Evolutionary conservation across 1,284 basidiomycete genomes (phyloP).

Genomic region (Xanthoconium separans): DNA sequence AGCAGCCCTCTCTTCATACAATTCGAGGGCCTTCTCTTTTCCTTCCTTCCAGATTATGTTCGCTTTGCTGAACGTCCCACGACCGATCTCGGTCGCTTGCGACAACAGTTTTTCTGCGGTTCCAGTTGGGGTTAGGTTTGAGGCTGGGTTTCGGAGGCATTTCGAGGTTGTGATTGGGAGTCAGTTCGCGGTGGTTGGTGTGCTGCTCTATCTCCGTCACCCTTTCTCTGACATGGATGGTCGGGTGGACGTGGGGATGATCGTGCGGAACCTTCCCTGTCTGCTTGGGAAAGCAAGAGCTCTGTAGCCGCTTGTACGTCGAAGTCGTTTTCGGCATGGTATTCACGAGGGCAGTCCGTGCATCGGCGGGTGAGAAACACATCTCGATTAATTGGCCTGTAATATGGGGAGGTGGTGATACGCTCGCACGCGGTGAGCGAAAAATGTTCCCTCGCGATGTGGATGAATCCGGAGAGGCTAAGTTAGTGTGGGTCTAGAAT

Average conservation of each 20-base stretch:
- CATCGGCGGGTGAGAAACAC: conserved; percentile 84
- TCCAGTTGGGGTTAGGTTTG: conserved; percentile 27
- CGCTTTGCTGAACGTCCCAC: conserved; percentile 81
- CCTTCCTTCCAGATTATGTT: conserved; percentile 86
- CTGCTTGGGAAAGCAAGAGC: conserved; percentile 53
- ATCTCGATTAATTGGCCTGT: conserved; percentile 90
- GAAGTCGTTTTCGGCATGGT: conserved; percentile 53
- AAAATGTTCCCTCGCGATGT: conserved; percentile 1
- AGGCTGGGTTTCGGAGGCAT: not conserved
- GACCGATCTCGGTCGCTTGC: conserved; percentile 86
- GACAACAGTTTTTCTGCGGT: conserved; percentile 80
- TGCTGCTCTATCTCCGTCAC: conserved; percentile 1
- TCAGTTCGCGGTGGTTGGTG: conserved; percentile 8
- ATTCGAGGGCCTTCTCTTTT: conserved; percentile 80
- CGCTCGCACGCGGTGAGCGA: conserved; percentile 28
- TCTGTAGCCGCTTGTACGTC: conserved; percentile 84
- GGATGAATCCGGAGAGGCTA: conserved; percentile 13
- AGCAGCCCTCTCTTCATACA: conserved; percentile 70
- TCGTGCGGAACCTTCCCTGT: conserved; percentile 9
- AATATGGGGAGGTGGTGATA: conserved; percentile 87
- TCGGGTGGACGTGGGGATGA: conserved; percentile 10
- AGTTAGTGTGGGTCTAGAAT: conserved; percentile 11
- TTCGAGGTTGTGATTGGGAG: not conserved
- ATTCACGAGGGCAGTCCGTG: conserved; percentile 72
- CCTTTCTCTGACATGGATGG: conserved; percentile 9